These are phyloP conservation scores for Rhizodiscina lignyota DNA, from an alignment of 495 filamentous ascomycete genomes.

Conservation along the genomic window DNA sequence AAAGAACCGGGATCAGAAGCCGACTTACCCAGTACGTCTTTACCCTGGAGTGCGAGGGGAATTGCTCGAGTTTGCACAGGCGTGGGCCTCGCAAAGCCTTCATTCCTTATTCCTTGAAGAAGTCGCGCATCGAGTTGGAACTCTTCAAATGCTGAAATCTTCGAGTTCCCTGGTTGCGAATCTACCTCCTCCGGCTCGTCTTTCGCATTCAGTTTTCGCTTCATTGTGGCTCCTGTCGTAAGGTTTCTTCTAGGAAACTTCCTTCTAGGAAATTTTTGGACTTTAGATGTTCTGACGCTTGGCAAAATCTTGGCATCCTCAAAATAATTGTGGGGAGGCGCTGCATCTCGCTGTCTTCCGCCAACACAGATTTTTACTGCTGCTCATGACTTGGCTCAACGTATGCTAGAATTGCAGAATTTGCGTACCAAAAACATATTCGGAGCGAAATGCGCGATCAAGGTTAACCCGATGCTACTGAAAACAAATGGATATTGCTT, in stretches of 20 bases:
- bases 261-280: too few relatives aligned
- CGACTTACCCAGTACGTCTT: conserved; percentile 60
- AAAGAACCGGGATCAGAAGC: conserved; percentile 2
- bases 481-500: too few relatives aligned
- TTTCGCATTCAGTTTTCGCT: conserved; percentile 45
- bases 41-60: conserved; percentile 75
- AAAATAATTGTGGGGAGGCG: too few relatives aligned
- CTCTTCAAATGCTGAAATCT: conserved; percentile 28
- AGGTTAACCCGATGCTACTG: too few relatives aligned
- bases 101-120: conserved; percentile 68
- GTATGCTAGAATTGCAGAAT: too few relatives aligned
- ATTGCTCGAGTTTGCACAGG: conserved; percentile 75
- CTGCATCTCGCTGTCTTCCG: too few relatives aligned
- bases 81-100: conserved; percentile 72
- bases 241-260: conserved; percentile 1
- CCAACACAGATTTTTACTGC: too few relatives aligned
- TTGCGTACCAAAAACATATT: too few relatives aligned
- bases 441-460: too few relatives aligned
- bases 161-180: conserved; percentile 2
- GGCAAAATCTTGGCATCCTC: too few relatives aligned
- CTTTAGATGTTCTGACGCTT: too few relatives aligned
- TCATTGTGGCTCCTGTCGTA: conserved; percentile 26
- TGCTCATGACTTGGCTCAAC: too few relatives aligned
- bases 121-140: conserved; percentile 71
- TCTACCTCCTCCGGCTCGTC: conserved; percentile 30